These are phyloP conservation scores for Taphrina deformans DNA, from an alignment of 1,139 yeast genomes.

Conservation along the genomic window DNA sequence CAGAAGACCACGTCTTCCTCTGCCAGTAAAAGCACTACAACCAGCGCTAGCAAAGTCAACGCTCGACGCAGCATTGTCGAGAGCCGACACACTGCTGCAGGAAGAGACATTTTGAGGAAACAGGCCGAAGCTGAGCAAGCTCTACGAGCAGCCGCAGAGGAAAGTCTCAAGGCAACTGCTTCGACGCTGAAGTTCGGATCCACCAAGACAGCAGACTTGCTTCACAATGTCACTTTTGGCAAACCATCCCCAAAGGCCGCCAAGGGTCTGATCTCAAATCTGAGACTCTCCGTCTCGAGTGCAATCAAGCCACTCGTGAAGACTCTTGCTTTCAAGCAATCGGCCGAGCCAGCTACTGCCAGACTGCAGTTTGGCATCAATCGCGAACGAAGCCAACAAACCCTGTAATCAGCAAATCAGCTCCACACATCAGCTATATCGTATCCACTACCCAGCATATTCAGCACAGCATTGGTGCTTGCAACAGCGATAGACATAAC, in stretches of 20 bases:
- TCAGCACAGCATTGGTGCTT: not conserved
- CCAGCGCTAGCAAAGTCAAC: not conserved
- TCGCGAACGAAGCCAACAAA: not conserved
- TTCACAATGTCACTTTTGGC: not conserved
- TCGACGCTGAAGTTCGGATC: not conserved
- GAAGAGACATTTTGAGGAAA: not conserved
- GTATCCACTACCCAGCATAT: not conserved
- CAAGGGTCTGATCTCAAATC: not conserved
- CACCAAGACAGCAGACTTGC: not conserved
- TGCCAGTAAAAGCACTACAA: not conserved
- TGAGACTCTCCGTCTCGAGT: not conserved
- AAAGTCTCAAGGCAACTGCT: not conserved
- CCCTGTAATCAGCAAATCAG: too few relatives aligned
- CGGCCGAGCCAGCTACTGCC: not conserved
- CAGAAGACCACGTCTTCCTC: not conserved
- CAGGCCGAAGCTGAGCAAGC: not conserved
- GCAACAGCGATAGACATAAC: not conserved
- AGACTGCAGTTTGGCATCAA: slow-evolving; percentile 10
- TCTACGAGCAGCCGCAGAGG: not conserved
- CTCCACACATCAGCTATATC: not conserved
- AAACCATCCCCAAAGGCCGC: not conserved
- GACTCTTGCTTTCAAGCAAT: not conserved
- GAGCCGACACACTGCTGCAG: slow-evolving; percentile 2
- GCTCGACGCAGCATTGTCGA: not conserved
- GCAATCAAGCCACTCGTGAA: not conserved